Percentiles rank a stretch among this genome's conserved stretches.
Evolutionary conservation across 1,284 basidiomycete genomes (phyloP).

Genomic region (Melampsora larici-populina): DNA sequence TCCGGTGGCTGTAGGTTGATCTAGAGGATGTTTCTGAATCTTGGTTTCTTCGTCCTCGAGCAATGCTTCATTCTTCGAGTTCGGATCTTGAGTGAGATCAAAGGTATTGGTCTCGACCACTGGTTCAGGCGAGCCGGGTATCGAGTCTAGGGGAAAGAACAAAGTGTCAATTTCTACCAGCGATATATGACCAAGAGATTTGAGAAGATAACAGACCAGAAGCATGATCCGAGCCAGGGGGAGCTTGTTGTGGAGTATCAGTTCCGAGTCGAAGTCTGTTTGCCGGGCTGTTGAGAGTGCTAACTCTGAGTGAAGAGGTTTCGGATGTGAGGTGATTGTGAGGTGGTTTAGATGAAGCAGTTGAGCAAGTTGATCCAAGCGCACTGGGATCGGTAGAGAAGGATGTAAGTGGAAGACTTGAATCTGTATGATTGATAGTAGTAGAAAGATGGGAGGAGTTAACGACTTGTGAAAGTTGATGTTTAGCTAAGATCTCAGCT

Average conservation of each 20-base stretch:
- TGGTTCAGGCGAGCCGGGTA: constrained; percentile 37
- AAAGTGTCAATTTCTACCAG: background rate
- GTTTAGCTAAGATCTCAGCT: constrained; percentile 44
- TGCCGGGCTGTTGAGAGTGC: constrained; percentile 24
- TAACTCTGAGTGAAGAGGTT: background rate
- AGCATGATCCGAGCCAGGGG: constrained; percentile 20
- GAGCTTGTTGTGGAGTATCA: constrained; percentile 38
- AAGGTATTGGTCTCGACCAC: constrained; percentile 35
- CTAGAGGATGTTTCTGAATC: constrained; percentile 22
- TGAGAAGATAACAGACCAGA: constrained; percentile 26
- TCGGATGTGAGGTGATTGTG: background rate
- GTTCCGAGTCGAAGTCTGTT: constrained; percentile 28
- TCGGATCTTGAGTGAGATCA: constrained; percentile 42
- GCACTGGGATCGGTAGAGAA: constrained; percentile 34
- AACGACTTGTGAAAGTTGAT: constrained; percentile 37
- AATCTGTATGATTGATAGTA: constrained; percentile 2
- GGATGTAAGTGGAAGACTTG: background rate
- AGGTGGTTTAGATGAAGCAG: constrained; percentile 8
- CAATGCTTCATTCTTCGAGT: background rate
- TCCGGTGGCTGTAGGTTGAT: constrained; percentile 27
- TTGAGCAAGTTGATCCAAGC: background rate
- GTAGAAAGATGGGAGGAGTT: constrained; percentile 43
- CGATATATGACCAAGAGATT: background rate
- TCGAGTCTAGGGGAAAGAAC: constrained; percentile 6
- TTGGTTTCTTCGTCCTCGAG: constrained; percentile 15